Evolutionary conservation across 805 yeast species (phyloP).

Genomic region (Ogataea corticis): DNA sequence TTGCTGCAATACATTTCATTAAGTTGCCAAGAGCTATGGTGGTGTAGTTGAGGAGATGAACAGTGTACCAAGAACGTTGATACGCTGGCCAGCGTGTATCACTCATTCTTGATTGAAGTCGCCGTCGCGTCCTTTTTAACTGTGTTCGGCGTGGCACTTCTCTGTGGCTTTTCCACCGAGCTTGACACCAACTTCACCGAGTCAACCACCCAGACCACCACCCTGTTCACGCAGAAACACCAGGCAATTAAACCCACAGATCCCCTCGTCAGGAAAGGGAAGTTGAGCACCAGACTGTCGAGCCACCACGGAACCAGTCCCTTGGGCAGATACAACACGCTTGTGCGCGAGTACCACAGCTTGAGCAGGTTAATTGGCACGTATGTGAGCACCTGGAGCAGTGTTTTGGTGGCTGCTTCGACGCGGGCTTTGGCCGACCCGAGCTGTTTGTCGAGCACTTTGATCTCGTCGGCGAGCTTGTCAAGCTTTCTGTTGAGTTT

Average conservation of each 20-base stretch:
- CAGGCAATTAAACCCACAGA: slow-evolving; percentile 60
- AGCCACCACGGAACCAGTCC: slow-evolving; percentile 59
- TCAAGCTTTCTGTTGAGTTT: slow-evolving; percentile 76
- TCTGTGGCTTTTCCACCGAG: background rate
- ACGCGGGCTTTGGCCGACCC: slow-evolving; percentile 37
- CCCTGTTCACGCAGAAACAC: slow-evolving; percentile 43
- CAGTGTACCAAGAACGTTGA: too few species aligned
- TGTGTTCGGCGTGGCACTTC: too few species aligned
- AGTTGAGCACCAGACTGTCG: slow-evolving; percentile 48
- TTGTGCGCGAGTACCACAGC: slow-evolving; percentile 51
- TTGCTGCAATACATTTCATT: too few species aligned
- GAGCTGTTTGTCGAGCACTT: slow-evolving; percentile 41
- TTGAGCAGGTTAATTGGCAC: slow-evolving; percentile 51
- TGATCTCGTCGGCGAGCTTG: slow-evolving; percentile 53
- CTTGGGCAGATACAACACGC: slow-evolving; percentile 59
- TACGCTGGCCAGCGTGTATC: too few species aligned
- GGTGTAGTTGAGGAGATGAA: too few species aligned
- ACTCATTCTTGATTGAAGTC: too few species aligned
- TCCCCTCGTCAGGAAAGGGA: slow-evolving; percentile 65
- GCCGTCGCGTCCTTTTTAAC: too few species aligned
- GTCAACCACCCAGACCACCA: slow-evolving; percentile 28
- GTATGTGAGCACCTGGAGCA: slow-evolving; percentile 42
- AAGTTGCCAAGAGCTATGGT: too few species aligned
- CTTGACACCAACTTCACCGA: slow-evolving; percentile 19
- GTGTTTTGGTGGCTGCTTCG: slow-evolving; percentile 34